phyloP scores from a whole-genome alignment of 768 basidiomycete genomes.

The Hydnomerulius pinastri region DNA sequence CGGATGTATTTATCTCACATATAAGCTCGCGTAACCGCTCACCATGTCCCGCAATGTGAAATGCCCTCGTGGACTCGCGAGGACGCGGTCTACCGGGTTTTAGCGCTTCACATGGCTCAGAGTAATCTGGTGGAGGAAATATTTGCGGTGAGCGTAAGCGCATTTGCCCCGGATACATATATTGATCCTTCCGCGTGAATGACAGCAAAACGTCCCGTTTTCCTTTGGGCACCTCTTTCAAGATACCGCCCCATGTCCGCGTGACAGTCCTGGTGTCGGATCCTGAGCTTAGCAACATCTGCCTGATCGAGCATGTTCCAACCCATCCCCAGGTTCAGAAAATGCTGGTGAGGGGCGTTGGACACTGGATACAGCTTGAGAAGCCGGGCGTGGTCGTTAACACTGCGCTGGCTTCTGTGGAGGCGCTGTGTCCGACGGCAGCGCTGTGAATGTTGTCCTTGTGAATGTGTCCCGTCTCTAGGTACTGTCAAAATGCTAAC shows the following conservation, averaged over 20 bases:
- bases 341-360: constrained; percentile 4
- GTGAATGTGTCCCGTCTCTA: no score
- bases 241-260: constrained; percentile 11
- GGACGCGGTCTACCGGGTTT: constrained; percentile 12
- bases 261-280: constrained; percentile 18
- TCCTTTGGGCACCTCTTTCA: constrained; percentile 11
- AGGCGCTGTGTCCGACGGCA: no score
- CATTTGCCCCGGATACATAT: background rate
- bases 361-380: constrained; percentile 20
- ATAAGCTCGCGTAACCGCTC: no score
- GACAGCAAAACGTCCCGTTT: constrained; percentile 21
- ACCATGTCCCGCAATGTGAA: no score
- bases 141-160: constrained; percentile 10
- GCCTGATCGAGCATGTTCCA: constrained; percentile 6
- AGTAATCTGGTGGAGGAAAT: constrained; percentile 5
- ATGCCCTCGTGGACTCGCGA: constrained; percentile 17
- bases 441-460: no score
- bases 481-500: no score
- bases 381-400: constrained; percentile 7
- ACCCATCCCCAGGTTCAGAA: constrained; percentile 4
- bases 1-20: no score
- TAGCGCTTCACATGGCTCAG: constrained; percentile 12
- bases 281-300: constrained; percentile 3
- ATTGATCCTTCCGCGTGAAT: background rate
- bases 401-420: no score